phyloP scores from a whole-genome alignment of 441 rosid species.

The Populus trichocarpa region DNA sequence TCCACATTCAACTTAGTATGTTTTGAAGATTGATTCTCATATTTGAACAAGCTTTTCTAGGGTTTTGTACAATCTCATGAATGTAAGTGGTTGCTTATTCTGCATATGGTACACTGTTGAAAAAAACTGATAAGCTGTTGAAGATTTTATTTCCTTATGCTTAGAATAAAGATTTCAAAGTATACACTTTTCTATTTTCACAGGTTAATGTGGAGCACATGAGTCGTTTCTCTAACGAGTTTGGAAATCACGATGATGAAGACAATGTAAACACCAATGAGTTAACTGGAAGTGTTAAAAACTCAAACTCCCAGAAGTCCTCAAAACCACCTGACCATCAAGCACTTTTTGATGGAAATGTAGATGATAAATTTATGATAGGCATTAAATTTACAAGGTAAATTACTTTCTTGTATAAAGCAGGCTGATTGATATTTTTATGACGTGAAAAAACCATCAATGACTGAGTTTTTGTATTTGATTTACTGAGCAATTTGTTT shows the following conservation, averaged over 20 bases:
- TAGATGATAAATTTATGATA: constrained; percentile 73
- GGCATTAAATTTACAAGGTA: constrained; percentile 96
- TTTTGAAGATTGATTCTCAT: neutral
- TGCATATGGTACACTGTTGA: neutral
- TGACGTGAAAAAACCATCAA: no score
- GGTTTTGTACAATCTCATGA: neutral
- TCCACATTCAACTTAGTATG: neutral
- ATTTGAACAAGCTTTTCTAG: neutral
- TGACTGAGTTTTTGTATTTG: no score
- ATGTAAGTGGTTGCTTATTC: neutral
- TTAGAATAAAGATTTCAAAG: neutral
- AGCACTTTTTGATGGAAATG: constrained; percentile 75
- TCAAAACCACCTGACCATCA: constrained; percentile 79
- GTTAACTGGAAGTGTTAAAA: constrained; percentile 23
- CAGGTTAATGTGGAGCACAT: constrained; percentile 81
- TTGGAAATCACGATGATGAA: constrained; percentile 65
- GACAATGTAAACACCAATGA: constrained; percentile 31
- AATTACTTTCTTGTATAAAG: constrained; percentile 7
- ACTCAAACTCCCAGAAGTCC: constrained; percentile 39
- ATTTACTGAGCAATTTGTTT: neutral
- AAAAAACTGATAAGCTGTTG: neutral
- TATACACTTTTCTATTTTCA: constrained; percentile 18
- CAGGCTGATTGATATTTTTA: neutral
- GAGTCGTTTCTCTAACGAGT: constrained; percentile 72
- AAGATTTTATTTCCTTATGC: neutral